Base-by-base conservation (phyloP, 2,329 filamentous ascomycete species). In the Byssoonygena ceratinophila region DNA sequence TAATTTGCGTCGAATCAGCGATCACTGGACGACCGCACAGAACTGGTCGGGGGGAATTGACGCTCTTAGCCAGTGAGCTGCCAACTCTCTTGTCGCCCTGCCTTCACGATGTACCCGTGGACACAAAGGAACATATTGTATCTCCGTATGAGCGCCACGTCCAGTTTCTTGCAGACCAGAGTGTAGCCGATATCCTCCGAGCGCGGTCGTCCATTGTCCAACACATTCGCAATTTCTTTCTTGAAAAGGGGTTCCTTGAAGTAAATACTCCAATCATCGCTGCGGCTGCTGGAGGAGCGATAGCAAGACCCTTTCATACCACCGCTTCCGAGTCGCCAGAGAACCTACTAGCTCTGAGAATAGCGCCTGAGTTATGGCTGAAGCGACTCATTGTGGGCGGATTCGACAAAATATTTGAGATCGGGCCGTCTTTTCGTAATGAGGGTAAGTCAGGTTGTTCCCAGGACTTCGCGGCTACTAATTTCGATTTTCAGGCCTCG, bases 291-390 rank as follows among this genome's bases (percentile, higher is more conserved):
- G 85, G 89, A n/a, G 92, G 92, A 37, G 92, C 92, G 3, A 77
- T 83, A 36, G 92, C 92, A 1, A 82, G 87, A 46, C 87, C 92
- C 0, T 98, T 98, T 66, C 76, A 83, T 59, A 97, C 90, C 0
- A 71, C 75, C 41, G 83, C 88, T 7, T 87, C 84, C 0, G 87
- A 90, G 63, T 83, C 94, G 55, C 75, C 81, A 2, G 78, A 83
- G 37, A 83, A 80, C 54, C 76, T 81, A 51, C 73, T 98, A 32
- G 80, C 85, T 20, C 75, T 98, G 31, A 80, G 92, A 46, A 91
- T 98, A 60, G 92, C 92, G 2, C 92, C 92, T 0, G 92, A 98
- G 69, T 74, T 98, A 32, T 97, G 89, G 84, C 78, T 98, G 39
- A 98, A 98, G 73, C 80, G 92, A 7, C 75, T 98, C 43, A 81